Evolutionary conservation across 805 yeast genomes (phyloP), one percentile per base, ranked within the genome.

Genomic region (Tetrapisispora nanseiensis): DNA sequence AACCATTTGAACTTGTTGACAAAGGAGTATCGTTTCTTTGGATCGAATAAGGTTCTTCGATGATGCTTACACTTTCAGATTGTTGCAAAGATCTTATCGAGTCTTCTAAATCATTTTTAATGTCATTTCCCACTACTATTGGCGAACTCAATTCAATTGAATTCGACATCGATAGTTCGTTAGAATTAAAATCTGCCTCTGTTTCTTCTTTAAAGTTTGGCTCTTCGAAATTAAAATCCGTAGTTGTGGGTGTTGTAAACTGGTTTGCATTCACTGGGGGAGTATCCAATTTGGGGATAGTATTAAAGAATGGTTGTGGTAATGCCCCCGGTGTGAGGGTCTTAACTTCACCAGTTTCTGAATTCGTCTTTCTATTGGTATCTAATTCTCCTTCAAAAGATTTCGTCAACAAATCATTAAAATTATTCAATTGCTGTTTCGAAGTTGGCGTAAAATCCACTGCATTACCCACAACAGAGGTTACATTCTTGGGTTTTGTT

Each of bases 371-470:
- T 20, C 8, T 22, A 21, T 29, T 15, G 2, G 9, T 12, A 19
- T 21, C 20, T 15, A 9, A 2, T 13, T 26, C 32, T 8, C 20
- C 37, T 19, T 39, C 39, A 39, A 59, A 60, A 2, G 59, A 48
- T 22, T 50, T 42, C 28, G 55, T 54, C 19, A 60, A 30, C 40
- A 56, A 45, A 27, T 57, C 54, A 2, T 59, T 49, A 39, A 57
- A 57, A 28, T 45, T 54, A 35, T 46, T 50, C 29, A 59, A 33
- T 21, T 55, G 55, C 9, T 48, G 56, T 29, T 53, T 56, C 1
- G 62, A 56, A 11, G 52, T 44, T 6, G 63, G 62, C 3, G 65
- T 59, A 44, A 57, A 55, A 10, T 55, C 57, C 22, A 39, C 27
- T 37, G 47, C 11, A 41, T n/a, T 21, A 18, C n/a, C 13, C 13